Percentiles rank a stretch among this genome's conserved stretches.
Conservation (phyloP, 176 grass and related monocot species). For the Paspalum vaginatum region DNA sequence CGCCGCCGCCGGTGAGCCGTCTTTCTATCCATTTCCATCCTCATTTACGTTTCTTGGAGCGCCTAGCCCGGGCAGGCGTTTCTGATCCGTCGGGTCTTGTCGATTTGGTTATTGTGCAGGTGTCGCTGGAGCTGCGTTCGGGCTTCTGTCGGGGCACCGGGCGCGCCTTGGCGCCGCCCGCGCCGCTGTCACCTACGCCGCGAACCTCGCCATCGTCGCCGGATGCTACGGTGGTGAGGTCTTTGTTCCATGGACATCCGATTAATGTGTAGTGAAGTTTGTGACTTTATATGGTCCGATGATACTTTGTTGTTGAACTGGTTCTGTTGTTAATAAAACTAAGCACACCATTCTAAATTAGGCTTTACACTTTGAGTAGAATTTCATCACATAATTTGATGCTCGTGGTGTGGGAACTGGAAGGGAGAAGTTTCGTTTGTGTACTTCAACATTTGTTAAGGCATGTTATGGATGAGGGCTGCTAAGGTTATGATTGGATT, state of each 20-base stretch:
- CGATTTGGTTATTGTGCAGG: slow-evolving; percentile 44
- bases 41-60: neutral
- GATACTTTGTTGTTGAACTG: neutral
- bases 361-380: neutral
- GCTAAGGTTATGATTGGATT: neutral
- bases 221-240: slow-evolving; percentile 83
- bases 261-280: neutral
- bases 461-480: neutral
- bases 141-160: slow-evolving; percentile 66
- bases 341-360: neutral
- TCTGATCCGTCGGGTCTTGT: slow-evolving; percentile 31
- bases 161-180: slow-evolving; percentile 49
- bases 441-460: too few species aligned
- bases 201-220: slow-evolving; percentile 63
- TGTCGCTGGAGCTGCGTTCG: slow-evolving; percentile 59
- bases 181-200: slow-evolving; percentile 54
- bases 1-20: slow-evolving; percentile 48
- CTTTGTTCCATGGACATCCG: neutral
- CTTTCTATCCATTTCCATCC: neutral
- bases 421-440: too few species aligned
- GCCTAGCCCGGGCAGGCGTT: neutral
- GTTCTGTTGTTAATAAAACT: neutral
- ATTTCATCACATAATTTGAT: neutral
- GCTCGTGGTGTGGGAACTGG: neutral
- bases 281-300: neutral